Percentiles rank a stretch among this genome's conserved stretches.
Evolutionary conservation across 331 rosid genomes (phyloP).

Genomic region (Malus hybrid): DNA sequence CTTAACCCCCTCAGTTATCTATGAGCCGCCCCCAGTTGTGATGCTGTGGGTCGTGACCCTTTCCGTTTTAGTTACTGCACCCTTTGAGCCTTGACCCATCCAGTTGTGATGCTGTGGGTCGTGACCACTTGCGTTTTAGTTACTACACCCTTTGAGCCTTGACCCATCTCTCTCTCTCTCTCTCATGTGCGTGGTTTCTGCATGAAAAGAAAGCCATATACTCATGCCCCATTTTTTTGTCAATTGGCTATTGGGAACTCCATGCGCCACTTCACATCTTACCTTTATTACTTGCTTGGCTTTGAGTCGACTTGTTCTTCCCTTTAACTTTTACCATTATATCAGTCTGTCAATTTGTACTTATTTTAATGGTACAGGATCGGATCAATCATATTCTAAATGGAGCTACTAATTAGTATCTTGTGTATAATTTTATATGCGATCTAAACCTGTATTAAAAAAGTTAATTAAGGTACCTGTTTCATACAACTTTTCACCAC

Average conservation of each 20-base stretch:
- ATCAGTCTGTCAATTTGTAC: not conserved
- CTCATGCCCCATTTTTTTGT: conserved; percentile 24
- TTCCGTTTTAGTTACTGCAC: not conserved
- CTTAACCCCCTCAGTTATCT: conserved; percentile 22
- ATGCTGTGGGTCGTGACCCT: conserved; percentile 16
- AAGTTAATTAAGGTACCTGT: not conserved
- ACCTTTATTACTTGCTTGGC: not conserved
- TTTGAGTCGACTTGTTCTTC: conserved; percentile 7
- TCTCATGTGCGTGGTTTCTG: not conserved
- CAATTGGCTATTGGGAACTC: conserved; percentile 44
- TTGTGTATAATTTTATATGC: not conserved
- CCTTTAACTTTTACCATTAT: conserved; percentile 8
- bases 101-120: conserved; percentile 7
- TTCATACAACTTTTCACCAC: not conserved
- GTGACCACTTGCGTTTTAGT: conserved; percentile 3
- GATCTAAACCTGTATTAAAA: not conserved
- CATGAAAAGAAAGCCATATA: conserved; percentile 4
- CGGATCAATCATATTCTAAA: not conserved
- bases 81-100: not conserved
- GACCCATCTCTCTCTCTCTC: not conserved
- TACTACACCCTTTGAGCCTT: not conserved
- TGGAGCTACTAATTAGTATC: not conserved
- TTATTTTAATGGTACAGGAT: not conserved
- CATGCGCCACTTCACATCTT: conserved; percentile 47
- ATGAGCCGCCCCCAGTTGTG: conserved; percentile 37